Base-by-base conservation (phyloP, 1,139 yeast species). In the Debaryomyces singareniensis region DNA sequence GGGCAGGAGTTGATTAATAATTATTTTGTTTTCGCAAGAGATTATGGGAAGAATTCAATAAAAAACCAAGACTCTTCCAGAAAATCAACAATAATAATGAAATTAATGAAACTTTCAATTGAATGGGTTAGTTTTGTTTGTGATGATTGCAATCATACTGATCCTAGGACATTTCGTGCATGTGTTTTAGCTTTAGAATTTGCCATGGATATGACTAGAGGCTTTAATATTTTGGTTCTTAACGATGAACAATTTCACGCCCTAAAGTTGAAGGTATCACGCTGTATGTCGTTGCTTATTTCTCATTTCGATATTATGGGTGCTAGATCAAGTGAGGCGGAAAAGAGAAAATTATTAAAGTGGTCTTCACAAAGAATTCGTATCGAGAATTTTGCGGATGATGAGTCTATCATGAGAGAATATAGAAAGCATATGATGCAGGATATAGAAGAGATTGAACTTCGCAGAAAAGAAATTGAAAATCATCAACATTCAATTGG, bases 231-330 rank as follows among this genome's bases (percentile, higher is more conserved):
- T 26, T 62, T 89, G 35, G 86, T 89, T 0, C 64, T 91, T 29
- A 75, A 75, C 35, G 86, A 85, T 37, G 84, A 77, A 14, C 91
- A 84, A 47, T 91, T 89, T 49, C 65, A 72, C 34, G 61, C 68
- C 29, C 61, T 91, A 43, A 79, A 87, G 43, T 70, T 76, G 33
- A 87, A 86, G 49, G 96, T 91, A 26, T 95, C 97, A 1, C 84
- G 95, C 2, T 87, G 97, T 55, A 87, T 91, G 93, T 79, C 96
- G 2, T 63, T 91, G 32, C 68, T 91, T 38, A 89, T 91, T 40
- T 85, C 96, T 0, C 98, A 91, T 58, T 91, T 91, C 50, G 98
- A 91, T 58, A 87, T 91, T 34, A 91, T 91, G 96, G 98, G 98
- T 31, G 96, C 97, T 0, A 71, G 97, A 46, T 83, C 96, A 5